Evolutionary conservation across 495 filamentous ascomycete species (phyloP).

Genomic region (Aspergillus leporis): DNA sequence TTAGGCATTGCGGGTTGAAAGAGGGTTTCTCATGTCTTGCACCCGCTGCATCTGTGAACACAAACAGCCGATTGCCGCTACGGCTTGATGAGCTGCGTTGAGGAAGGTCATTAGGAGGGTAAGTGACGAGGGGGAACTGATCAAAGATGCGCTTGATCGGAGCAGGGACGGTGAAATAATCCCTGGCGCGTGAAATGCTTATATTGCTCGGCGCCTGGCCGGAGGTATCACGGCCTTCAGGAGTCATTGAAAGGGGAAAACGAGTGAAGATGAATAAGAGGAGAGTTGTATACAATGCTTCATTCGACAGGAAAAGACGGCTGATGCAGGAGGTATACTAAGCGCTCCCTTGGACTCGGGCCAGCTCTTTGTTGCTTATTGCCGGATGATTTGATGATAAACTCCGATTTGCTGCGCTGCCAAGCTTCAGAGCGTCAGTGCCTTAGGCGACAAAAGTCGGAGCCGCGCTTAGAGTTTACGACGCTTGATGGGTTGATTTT

Average conservation of each 20-base stretch:
- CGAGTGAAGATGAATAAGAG: conserved; percentile 1
- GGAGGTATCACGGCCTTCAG: conserved; percentile 28
- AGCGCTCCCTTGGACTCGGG: background rate
- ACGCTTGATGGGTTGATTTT: background rate
- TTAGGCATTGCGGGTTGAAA: conserved; percentile 91
- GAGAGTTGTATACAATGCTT: background rate
- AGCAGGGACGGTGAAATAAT: conserved; percentile 67
- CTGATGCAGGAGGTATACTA: conserved; percentile 1
- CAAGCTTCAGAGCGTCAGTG: conserved; percentile 14
- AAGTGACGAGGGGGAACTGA: conserved; percentile 72
- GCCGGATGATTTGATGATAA: conserved; percentile 3
- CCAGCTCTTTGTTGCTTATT: background rate
- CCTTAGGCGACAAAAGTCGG: background rate
- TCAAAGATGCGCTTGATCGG: conserved; percentile 83
- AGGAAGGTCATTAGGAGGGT: conserved; percentile 78
- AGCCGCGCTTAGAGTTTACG: background rate
- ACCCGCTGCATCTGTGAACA: conserved; percentile 71
- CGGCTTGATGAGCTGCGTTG: conserved; percentile 52
- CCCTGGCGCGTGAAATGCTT: conserved; percentile 22
- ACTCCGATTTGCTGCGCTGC: conserved; percentile 7
- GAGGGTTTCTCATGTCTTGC: conserved; percentile 66
- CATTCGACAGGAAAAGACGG: background rate
- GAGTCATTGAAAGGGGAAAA: conserved; percentile 33
- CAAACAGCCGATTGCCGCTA: conserved; percentile 64
- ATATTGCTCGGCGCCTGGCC: conserved; percentile 24